Evolutionary conservation across 768 basidiomycete genomes (phyloP).

Genomic region (Boletellus emodensis): DNA sequence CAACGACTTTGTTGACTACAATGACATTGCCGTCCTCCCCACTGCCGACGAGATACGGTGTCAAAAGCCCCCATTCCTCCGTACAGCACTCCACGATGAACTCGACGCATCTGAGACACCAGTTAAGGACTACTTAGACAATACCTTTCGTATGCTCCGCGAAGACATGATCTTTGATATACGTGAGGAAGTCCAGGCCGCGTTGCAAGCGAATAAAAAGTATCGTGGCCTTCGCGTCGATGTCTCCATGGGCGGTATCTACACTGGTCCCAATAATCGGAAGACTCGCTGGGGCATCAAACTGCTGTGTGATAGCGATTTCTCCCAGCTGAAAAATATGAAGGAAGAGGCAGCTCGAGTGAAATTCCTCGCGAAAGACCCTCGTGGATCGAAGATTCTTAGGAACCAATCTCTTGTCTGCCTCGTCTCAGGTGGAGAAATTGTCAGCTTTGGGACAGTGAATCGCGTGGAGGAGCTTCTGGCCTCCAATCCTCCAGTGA

Average conservation of each 20-base stretch:
- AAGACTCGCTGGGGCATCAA: constrained; percentile 41
- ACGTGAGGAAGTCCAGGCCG: constrained; percentile 47
- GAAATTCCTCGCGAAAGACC: constrained; percentile 32
- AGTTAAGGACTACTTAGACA: constrained; percentile 49
- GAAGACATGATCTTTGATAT: constrained; percentile 63
- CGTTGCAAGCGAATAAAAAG: constrained; percentile 33
- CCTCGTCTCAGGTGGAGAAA: constrained; percentile 43
- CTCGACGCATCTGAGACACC: constrained; percentile 27
- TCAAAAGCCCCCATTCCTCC: constrained; percentile 45
- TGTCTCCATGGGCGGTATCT: constrained; percentile 35
- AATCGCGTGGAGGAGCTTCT: constrained; percentile 53
- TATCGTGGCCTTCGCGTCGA: constrained; percentile 21
- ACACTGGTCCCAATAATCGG: constrained; percentile 23
- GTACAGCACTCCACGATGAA: constrained; percentile 30
- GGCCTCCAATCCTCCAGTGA: constrained; percentile 40
- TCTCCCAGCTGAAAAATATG: constrained; percentile 32
- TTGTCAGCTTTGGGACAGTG: constrained; percentile 53
- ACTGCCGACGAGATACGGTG: constrained; percentile 56
- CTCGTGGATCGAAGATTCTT: constrained; percentile 34
- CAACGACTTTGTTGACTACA: constrained; percentile 60
- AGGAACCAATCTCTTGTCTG: constrained; percentile 55
- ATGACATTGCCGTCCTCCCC: constrained; percentile 56
- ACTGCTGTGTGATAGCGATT: constrained; percentile 33
- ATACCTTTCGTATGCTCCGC: constrained; percentile 59
- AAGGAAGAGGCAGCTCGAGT: constrained; percentile 30